Base-by-base conservation (phyloP, 176 grass and related monocot species). In the Cymbopogon citratus region DNA sequence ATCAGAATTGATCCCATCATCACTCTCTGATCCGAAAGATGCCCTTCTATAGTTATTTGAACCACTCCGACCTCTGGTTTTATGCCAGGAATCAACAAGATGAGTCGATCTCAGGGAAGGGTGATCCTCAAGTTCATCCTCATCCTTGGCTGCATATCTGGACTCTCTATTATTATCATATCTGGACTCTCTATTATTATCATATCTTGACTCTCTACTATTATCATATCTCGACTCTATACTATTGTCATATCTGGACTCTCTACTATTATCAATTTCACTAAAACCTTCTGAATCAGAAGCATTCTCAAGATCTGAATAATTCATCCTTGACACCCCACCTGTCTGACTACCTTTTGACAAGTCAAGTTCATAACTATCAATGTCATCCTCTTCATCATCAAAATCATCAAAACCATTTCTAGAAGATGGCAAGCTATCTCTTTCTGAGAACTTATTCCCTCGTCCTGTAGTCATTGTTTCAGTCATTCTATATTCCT, bases 301-400 rank as follows among this genome's bases (percentile, higher is more conserved):
- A 76, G 86, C 63, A 73, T 63, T 49, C 39, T 97, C 85, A 59
- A 98, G 77, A 75, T 98, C 95, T 28, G 86, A 92, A 80, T 89
- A 98, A 68, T 71, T 98, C 88, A 85, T 89, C 84, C 84, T 83
- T 21, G 86, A 76, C 46, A 98, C 86, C 85, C 78, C 81, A 85
- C 71, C 81, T 80, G 82, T 78, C 61, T 89, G 84, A 84, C 79
- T 78, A 59, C 60, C 84, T 66, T 88, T 88, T 63, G 85, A 73
- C 16, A 86, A 54, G 83, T 95, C 91, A 67, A 94, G 79, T 77
- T 98, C 95, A 9, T 98, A 98, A 87, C 75, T 98, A 66, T 98
- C 92, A 70, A 94, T 88, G 85, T 94, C 85, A 51, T 94, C 94
- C 25, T 91, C 92, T 85, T 98, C 92, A 45, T 98, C 95, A 71